phyloP scores from a whole-genome alignment of 306 rosid genomes.

The Malus sieversii region DNA sequence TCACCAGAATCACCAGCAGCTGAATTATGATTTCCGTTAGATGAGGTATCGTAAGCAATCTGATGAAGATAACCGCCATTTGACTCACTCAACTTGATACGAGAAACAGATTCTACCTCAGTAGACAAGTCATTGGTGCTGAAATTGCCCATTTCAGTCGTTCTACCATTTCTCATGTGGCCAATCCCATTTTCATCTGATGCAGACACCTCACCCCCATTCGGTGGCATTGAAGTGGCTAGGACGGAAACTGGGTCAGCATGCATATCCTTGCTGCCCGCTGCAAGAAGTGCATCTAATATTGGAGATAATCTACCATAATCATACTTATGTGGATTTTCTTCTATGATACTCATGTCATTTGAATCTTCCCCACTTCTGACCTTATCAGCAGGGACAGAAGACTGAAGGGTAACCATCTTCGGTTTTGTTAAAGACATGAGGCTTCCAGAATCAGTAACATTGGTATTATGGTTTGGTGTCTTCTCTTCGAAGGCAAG shows the following conservation, averaged over 20 bases:
- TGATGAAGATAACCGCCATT: slow-evolving; percentile 5
- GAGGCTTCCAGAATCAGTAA: slow-evolving; percentile 39
- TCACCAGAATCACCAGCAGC: slow-evolving; percentile 14
- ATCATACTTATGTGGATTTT: slow-evolving; percentile 32
- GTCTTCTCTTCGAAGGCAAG: slow-evolving; percentile 43
- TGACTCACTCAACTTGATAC: slow-evolving; percentile 6
- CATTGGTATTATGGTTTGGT: slow-evolving; percentile 25
- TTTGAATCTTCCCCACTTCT: slow-evolving; percentile 53
- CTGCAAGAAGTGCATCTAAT: slow-evolving; percentile 55
- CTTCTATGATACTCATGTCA: slow-evolving; percentile 74
- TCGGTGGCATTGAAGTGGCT: slow-evolving; percentile 5
- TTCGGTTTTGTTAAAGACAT: slow-evolving; percentile 58
- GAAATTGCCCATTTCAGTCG: slow-evolving; percentile 12
- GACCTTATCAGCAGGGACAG: slow-evolving; percentile 15
- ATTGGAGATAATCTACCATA: slow-evolving; percentile 52
- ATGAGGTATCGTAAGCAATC: neutral
- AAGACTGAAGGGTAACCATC: slow-evolving; percentile 25
- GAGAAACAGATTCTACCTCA: slow-evolving; percentile 7
- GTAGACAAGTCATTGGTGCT: slow-evolving; percentile 10
- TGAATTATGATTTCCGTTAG: slow-evolving; percentile 7
- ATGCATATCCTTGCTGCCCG: slow-evolving; percentile 41
- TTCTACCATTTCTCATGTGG: neutral
- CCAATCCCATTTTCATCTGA: slow-evolving; percentile 2
- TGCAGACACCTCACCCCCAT: slow-evolving; percentile 6
- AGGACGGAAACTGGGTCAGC: slow-evolving; percentile 17